These are phyloP conservation scores for Botrytis squamosa DNA, from an alignment of 2,329 filamentous ascomycete species.

Conservation along the genomic window DNA sequence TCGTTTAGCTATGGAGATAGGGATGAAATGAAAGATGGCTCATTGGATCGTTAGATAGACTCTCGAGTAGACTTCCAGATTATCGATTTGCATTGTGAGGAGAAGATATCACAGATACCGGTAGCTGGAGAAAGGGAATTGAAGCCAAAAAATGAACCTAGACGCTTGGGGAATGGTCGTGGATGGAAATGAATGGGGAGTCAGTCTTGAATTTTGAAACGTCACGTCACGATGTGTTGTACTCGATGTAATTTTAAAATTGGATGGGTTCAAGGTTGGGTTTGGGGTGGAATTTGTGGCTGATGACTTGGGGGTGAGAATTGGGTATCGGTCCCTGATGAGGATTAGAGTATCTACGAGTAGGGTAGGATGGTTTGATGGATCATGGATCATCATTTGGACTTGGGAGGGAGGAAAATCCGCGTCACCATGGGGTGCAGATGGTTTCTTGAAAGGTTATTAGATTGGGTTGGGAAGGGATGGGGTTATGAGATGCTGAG, in stretches of 20 bases:
- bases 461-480: not conserved
- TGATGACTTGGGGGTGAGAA: not conserved
- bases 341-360: too few relatives aligned
- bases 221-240: conserved; percentile 34
- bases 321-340: not conserved
- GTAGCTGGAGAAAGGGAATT: not conserved
- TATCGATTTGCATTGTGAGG: conserved; percentile 2
- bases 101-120: not conserved
- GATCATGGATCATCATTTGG: not conserved
- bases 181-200: too few relatives aligned
- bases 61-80: not conserved
- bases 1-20: not conserved
- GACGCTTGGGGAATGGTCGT: not conserved
- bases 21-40: not conserved
- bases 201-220: not conserved
- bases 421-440: conserved; percentile 19
- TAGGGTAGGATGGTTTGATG: not conserved
- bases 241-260: conserved; percentile 33
- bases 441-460: not conserved
- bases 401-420: not conserved
- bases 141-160: not conserved
- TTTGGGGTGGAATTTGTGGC: not conserved
- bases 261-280: not conserved
- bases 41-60: not conserved
- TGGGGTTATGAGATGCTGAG: not conserved